Conservation (phyloP, 2,329 filamentous ascomycete genomes). For the Myriosclerotinia duriaeana region DNA sequence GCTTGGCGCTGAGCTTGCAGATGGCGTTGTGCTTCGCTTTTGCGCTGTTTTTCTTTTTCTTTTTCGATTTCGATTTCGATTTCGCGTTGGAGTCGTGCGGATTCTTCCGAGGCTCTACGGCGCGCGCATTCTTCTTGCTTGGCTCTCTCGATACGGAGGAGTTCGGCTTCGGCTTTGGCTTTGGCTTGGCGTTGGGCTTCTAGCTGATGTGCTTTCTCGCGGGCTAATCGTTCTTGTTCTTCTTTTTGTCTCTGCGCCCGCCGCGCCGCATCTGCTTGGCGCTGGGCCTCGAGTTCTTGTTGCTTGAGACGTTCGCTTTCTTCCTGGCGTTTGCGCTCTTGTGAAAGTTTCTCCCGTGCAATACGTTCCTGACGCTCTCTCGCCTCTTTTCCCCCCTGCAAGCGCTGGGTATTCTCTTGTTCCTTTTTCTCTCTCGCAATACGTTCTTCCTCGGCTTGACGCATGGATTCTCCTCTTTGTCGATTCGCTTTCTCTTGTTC, state of each 20-base stretch:
- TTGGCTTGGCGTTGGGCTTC: background rate
- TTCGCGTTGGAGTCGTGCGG: background rate
- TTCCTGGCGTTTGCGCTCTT: background rate
- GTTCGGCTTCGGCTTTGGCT: too few species aligned
- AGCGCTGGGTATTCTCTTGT: background rate
- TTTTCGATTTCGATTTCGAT: background rate
- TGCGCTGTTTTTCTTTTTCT: background rate
- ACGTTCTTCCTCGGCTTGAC: background rate
- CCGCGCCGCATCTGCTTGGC: background rate
- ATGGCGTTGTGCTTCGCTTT: background rate
- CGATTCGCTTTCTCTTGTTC: background rate
- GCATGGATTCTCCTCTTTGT: background rate
- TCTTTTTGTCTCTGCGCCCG: background rate
- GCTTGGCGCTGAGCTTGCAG: background rate
- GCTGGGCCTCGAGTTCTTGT: background rate
- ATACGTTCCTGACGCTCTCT: background rate
- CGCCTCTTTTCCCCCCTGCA: background rate
- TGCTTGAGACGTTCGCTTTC: background rate
- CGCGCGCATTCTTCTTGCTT: background rate
- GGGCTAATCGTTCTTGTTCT: background rate
- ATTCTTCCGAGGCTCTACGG: background rate
- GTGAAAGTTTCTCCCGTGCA: background rate
- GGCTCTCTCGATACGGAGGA: too few species aligned
- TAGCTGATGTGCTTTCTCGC: background rate
- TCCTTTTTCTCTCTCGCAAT: slow-evolving; percentile 3